These are phyloP conservation scores for Trichoderma oligosporum DNA, from an alignment of 2,329 filamentous ascomycete species.

Conservation along the genomic window DNA sequence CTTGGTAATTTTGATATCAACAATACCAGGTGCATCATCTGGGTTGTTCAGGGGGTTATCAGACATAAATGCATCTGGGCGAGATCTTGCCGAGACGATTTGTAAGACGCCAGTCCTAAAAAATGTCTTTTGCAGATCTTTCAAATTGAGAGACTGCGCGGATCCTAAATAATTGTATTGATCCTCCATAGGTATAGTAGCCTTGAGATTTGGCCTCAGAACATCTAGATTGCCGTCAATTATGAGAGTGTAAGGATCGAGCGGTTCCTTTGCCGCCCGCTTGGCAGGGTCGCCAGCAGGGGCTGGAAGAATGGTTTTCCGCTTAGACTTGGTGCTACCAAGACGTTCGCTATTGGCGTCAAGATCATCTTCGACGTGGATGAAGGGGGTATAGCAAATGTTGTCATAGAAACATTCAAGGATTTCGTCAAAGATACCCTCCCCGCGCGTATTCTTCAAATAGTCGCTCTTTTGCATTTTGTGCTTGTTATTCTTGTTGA, in stretches of 20 bases:
- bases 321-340: constrained; percentile 66
- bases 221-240: constrained; percentile 82
- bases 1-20: constrained; percentile 97
- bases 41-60: constrained; percentile 82
- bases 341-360: constrained; percentile 74
- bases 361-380: constrained; percentile 90
- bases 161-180: constrained; percentile 85
- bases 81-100: constrained; percentile 88
- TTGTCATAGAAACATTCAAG: constrained; percentile 98
- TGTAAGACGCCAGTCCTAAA: constrained; percentile 89
- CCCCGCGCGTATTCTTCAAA: constrained; percentile 86
- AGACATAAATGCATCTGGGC: constrained; percentile 91
- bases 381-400: constrained; percentile 96
- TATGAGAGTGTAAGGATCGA: constrained; percentile 93
- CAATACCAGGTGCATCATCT: constrained; percentile 81
- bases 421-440: constrained; percentile 90
- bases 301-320: constrained; percentile 65
- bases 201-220: constrained; percentile 78
- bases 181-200: constrained; percentile 90
- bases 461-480: constrained; percentile 98
- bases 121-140: constrained; percentile 81
- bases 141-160: constrained; percentile 69
- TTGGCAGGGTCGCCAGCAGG: constrained; percentile 51
- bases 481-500: constrained; percentile 99
- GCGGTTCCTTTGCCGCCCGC: constrained; percentile 70